phyloP scores from a whole-genome alignment of 495 filamentous ascomycete species.

The Penicillium paxilli region DNA sequence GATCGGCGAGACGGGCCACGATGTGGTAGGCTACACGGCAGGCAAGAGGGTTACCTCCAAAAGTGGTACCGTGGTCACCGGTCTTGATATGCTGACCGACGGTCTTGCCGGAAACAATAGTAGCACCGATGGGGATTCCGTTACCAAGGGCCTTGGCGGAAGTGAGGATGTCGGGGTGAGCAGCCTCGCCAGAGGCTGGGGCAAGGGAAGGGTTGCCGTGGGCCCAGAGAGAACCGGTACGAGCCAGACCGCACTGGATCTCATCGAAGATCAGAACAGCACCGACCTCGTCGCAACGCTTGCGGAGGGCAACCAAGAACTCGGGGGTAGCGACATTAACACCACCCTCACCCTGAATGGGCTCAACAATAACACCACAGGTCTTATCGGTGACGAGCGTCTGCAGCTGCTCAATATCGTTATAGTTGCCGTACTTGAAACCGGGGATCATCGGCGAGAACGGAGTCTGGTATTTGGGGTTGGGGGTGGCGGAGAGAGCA shows the following conservation, averaged over 20 bases:
- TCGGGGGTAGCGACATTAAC: conserved; percentile 79
- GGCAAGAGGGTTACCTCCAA: conserved; percentile 91
- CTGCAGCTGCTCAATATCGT: conserved; percentile 70
- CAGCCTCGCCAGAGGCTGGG: conserved; percentile 50
- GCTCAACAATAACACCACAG: conserved; percentile 94
- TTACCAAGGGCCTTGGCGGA: conserved; percentile 96
- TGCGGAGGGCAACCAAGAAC: conserved; percentile 76
- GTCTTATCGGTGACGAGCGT: conserved; percentile 78
- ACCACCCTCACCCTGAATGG: conserved; percentile 96
- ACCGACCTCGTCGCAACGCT: conserved; percentile 80
- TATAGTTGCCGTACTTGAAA: conserved; percentile 83
- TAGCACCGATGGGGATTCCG: conserved; percentile 91
- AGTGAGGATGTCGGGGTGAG: conserved; percentile 92
- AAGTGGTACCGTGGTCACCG: conserved; percentile 96
- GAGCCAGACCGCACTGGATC: conserved; percentile 89
- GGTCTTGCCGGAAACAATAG: conserved; percentile 69
- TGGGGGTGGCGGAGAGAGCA: conserved; percentile 87
- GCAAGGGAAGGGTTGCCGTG: conserved; percentile 64
- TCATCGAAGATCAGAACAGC: conserved; percentile 93
- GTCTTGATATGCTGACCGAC: conserved; percentile 83
- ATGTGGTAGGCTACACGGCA: conserved; percentile 83
- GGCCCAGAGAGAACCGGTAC: conserved; percentile 89
- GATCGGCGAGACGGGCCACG: conserved; percentile 67
- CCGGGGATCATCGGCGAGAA: conserved; percentile 95
- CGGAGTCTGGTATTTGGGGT: conserved; percentile 95